phyloP scores from a whole-genome alignment of 2,329 filamentous ascomycete species.

The Elsinoe australis region DNA sequence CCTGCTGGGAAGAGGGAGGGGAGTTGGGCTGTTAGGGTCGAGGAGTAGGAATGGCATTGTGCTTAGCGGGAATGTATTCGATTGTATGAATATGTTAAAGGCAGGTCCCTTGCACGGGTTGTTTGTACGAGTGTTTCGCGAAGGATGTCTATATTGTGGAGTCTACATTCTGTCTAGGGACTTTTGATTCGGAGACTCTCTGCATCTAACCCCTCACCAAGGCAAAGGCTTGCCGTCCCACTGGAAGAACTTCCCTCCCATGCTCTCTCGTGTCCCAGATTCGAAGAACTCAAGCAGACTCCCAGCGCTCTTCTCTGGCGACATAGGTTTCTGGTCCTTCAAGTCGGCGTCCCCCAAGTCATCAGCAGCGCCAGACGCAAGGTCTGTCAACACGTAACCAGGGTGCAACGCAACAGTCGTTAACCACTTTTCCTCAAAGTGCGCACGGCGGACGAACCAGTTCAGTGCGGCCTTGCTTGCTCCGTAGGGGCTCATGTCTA shows the following conservation, averaged over 20 bases:
- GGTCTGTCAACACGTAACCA: slow-evolving; percentile 38
- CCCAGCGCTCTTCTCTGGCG: slow-evolving; percentile 31
- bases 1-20: slow-evolving; percentile 14
- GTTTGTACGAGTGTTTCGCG: too few relatives aligned
- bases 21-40: slow-evolving; percentile 15
- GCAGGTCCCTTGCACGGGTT: too few relatives aligned
- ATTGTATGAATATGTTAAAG: too few relatives aligned
- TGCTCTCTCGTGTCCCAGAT: background rate
- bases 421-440: slow-evolving; percentile 30
- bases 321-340: too few relatives aligned
- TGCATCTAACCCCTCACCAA: too few relatives aligned
- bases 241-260: background rate
- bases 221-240: background rate
- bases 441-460: slow-evolving; percentile 32
- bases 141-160: too few relatives aligned
- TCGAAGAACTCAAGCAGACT: slow-evolving; percentile 25
- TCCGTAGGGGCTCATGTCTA: slow-evolving; percentile 38
- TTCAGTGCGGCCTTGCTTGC: slow-evolving; percentile 38
- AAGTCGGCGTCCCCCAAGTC: slow-evolving; percentile 31
- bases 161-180: background rate
- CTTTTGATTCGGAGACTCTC: background rate
- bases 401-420: slow-evolving; percentile 27
- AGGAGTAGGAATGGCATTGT: too few relatives aligned
- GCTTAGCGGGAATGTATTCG: too few relatives aligned
- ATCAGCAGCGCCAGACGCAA: slow-evolving; percentile 32